A percentile compares a stretch with the other conserved stretches of the same genome.
Conservation (phyloP, 2,329 filamentous ascomycete species). For the Cordyceps militaris region DNA sequence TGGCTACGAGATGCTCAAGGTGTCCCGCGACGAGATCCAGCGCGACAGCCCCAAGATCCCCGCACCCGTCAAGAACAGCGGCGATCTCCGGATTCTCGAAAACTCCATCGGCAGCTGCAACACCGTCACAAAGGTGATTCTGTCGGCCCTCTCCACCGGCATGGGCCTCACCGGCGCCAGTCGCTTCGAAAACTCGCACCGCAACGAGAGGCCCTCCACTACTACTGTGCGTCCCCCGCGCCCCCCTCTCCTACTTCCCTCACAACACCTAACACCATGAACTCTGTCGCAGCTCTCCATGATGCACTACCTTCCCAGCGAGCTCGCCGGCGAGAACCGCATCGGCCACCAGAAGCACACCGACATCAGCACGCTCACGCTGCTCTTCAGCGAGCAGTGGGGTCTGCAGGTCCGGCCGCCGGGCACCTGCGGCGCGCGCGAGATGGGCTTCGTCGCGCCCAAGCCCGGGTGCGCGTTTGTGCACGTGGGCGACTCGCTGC, state of each 20-base stretch:
- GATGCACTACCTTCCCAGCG: slow-evolving; percentile 46
- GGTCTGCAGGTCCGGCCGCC: slow-evolving; percentile 50
- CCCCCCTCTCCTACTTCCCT: background rate
- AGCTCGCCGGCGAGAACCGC: slow-evolving; percentile 33
- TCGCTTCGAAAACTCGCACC: slow-evolving; percentile 45
- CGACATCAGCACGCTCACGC: slow-evolving; percentile 47
- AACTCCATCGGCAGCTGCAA: slow-evolving; percentile 44
- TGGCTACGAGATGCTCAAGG: slow-evolving; percentile 48
- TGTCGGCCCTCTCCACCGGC: slow-evolving; percentile 42
- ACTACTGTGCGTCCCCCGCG: slow-evolving; percentile 26
- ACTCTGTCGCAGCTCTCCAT: slow-evolving; percentile 32
- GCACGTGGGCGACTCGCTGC: slow-evolving; percentile 52
- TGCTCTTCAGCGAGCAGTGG: slow-evolving; percentile 50
- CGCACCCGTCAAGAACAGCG: slow-evolving; percentile 40
- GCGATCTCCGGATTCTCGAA: slow-evolving; percentile 40
- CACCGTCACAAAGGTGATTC: slow-evolving; percentile 43
- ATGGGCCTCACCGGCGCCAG: slow-evolving; percentile 37
- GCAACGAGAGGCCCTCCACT: slow-evolving; percentile 42
- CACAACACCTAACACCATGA: background rate
- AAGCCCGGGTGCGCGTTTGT: slow-evolving; percentile 45
- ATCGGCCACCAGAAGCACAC: slow-evolving; percentile 52
- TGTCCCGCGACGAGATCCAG: slow-evolving; percentile 44
- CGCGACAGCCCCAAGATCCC: slow-evolving; percentile 39
- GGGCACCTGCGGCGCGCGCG: slow-evolving; percentile 29
- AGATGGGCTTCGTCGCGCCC: slow-evolving; percentile 48